phyloP scores from a whole-genome alignment of 495 filamentous ascomycete genomes.

The Ramalina peruviana region DNA sequence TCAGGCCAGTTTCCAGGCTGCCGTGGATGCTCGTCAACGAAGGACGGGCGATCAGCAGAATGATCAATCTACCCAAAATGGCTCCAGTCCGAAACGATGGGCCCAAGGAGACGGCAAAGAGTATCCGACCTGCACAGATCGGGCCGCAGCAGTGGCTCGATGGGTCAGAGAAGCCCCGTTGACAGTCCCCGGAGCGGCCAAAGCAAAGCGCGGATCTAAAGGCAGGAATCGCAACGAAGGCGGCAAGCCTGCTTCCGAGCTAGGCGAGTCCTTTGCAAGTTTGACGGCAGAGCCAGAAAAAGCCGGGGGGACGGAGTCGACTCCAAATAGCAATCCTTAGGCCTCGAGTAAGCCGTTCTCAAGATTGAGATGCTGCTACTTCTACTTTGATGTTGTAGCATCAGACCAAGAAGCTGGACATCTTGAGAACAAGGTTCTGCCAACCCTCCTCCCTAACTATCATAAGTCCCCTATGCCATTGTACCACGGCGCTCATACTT shows the following conservation, averaged over 20 bases:
- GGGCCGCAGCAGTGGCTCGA: constrained; percentile 48
- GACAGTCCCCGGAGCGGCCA: constrained; percentile 4
- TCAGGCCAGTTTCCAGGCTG: constrained; percentile 46
- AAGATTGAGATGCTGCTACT: no score
- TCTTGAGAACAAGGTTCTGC: no score
- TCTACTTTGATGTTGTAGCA: no score
- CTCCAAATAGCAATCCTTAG: no score
- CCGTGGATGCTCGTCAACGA: constrained; percentile 42
- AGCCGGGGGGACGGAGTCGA: no score
- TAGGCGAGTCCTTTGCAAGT: no score
- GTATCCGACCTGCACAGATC: constrained; percentile 53
- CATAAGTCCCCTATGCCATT: no score
- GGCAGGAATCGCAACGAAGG: background rate
- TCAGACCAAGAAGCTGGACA: no score
- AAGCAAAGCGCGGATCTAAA: constrained; percentile 5
- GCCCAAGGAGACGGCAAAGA: constrained; percentile 51
- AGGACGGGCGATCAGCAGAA: constrained; percentile 17
- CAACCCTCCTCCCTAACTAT: no score
- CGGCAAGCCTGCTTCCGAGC: background rate
- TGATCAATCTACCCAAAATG: constrained; percentile 7
- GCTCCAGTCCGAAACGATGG: constrained; percentile 38
- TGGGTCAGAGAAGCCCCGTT: constrained; percentile 55
- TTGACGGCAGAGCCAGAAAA: no score
- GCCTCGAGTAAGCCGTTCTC: no score
- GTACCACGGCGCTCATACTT: no score